Evolutionary conservation across 257 asterid species (phyloP).

Genomic region (Paulownia fortunei): DNA sequence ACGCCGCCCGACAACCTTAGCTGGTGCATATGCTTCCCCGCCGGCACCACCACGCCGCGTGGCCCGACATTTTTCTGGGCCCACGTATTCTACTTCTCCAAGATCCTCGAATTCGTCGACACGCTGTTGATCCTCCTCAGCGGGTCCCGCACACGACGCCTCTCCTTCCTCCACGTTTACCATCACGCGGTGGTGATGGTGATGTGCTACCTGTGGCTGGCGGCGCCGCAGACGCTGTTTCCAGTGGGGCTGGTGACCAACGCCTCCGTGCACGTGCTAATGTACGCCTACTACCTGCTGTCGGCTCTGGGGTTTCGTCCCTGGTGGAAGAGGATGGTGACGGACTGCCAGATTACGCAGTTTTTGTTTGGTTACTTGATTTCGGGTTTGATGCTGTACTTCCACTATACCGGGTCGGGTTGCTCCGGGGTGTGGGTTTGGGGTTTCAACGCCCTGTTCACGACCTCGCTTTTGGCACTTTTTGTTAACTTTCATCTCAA

Average conservation of each 20-base stretch:
- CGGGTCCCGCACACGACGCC: slow-evolving; percentile 54
- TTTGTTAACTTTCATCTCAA: slow-evolving; percentile 63
- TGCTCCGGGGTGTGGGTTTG: slow-evolving; percentile 69
- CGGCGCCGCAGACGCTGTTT: slow-evolving; percentile 57
- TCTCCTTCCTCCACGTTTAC: slow-evolving; percentile 82
- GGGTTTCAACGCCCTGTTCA: slow-evolving; percentile 58
- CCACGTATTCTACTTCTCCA: slow-evolving; percentile 67
- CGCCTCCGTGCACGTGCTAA: slow-evolving; percentile 69
- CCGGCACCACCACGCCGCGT: slow-evolving; percentile 25
- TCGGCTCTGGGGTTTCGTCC: slow-evolving; percentile 61
- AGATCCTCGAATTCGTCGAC: slow-evolving; percentile 65
- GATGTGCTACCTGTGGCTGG: slow-evolving; percentile 66
- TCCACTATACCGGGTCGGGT: slow-evolving; percentile 61
- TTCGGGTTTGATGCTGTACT: slow-evolving; percentile 56
- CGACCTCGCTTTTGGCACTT: slow-evolving; percentile 63
- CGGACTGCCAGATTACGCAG: slow-evolving; percentile 69
- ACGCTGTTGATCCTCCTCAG: slow-evolving; percentile 61
- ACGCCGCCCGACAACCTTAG: slow-evolving; percentile 50
- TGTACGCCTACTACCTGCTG: slow-evolving; percentile 71
- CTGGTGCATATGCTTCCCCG: slow-evolving; percentile 67
- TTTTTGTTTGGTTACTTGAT: slow-evolving; percentile 55
- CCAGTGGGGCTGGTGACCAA: slow-evolving; percentile 72
- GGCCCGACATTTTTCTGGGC: slow-evolving; percentile 80
- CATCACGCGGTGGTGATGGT: slow-evolving; percentile 67
- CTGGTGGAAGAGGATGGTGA: slow-evolving; percentile 74